A percentile compares a stretch with the other conserved stretches of the same genome.
Evolutionary conservation across 148 eudicot species (phyloP).

Genomic region (Silene conica): DNA sequence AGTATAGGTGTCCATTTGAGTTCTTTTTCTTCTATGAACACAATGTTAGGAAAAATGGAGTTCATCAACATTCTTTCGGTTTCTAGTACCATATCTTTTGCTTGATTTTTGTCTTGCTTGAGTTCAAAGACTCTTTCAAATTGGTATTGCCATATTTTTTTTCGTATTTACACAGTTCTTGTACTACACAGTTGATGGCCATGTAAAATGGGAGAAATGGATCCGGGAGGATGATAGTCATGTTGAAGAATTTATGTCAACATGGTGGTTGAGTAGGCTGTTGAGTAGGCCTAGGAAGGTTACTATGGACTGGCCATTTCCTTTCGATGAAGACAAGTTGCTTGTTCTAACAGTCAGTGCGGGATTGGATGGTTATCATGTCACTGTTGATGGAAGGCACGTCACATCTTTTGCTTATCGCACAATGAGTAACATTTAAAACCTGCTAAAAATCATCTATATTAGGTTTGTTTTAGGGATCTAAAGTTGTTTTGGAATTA

Average conservation of each 20-base stretch:
- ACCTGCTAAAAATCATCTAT: neutral
- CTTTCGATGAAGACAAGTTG: constrained; percentile 70
- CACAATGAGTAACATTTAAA: constrained; percentile 49
- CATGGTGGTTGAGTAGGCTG: constrained; percentile 74
- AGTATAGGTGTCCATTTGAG: neutral
- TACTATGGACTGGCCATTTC: constrained; percentile 78
- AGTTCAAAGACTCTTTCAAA: neutral
- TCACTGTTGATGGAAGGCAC: constrained; percentile 79
- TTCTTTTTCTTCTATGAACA: neutral
- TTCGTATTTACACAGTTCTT: constrained; percentile 1
- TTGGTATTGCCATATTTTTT: neutral
- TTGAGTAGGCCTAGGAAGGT: constrained; percentile 65
- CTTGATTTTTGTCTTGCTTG: neutral
- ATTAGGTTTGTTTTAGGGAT: neutral
- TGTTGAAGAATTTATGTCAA: constrained; percentile 52
- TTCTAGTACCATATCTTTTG: neutral
- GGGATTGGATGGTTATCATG: constrained; percentile 84
- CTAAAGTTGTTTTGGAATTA: constrained; percentile 12
- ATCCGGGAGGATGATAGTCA: constrained; percentile 59
- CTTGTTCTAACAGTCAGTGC: constrained; percentile 79
- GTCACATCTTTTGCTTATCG: constrained; percentile 83
- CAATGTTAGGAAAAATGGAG: neutral
- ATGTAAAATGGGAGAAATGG: constrained; percentile 79
- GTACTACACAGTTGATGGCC: constrained; percentile 54
- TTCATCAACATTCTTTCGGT: neutral